Percentiles rank a stretch among this genome's conserved stretches.
Conservation (phyloP, 2,329 filamentous ascomycete genomes). For the Alternaria sp. region DNA sequence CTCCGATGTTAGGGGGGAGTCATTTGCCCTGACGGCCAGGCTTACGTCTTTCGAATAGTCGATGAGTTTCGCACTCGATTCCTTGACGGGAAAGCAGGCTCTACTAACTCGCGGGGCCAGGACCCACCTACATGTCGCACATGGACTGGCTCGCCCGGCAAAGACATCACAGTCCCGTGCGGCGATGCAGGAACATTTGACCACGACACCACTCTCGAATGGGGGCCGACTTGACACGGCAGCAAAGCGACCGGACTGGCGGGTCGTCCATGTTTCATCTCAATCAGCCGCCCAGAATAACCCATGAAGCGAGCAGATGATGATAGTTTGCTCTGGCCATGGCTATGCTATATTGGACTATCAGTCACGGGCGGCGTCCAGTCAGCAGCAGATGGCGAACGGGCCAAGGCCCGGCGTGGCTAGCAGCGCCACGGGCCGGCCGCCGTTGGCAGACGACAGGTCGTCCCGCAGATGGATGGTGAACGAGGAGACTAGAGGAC, state of each 20-base stretch:
- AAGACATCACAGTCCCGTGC: slow-evolving; percentile 50
- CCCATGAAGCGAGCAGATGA: slow-evolving; percentile 51
- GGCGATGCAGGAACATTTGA: slow-evolving; percentile 56
- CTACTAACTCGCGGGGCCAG: slow-evolving; percentile 31
- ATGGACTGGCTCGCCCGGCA: slow-evolving; percentile 44
- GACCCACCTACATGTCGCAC: slow-evolving; percentile 29
- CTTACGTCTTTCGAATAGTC: slow-evolving; percentile 47
- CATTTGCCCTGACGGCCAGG: slow-evolving; percentile 50
- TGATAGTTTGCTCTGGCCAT: slow-evolving; percentile 44
- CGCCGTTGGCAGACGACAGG: slow-evolving; percentile 42
- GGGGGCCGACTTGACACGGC: slow-evolving; percentile 50
- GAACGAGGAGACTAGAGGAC: slow-evolving; percentile 27
- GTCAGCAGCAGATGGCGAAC: slow-evolving; percentile 37
- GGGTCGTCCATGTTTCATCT: slow-evolving; percentile 53
- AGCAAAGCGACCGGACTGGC: slow-evolving; percentile 41
- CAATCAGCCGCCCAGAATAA: slow-evolving; percentile 49
- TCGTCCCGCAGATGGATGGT: slow-evolving; percentile 32
- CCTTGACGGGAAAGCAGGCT: slow-evolving; percentile 48
- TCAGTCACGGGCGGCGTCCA: slow-evolving; percentile 37
- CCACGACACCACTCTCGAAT: slow-evolving; percentile 49
- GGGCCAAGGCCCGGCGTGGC: slow-evolving; percentile 36
- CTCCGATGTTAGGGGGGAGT: slow-evolving; percentile 52
- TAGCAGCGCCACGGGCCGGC: slow-evolving; percentile 46
- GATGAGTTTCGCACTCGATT: slow-evolving; percentile 52
- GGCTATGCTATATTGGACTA: slow-evolving; percentile 34